phyloP scores from a whole-genome alignment of 2,329 filamentous ascomycete genomes.

The Trichophyton schoenleinii region DNA sequence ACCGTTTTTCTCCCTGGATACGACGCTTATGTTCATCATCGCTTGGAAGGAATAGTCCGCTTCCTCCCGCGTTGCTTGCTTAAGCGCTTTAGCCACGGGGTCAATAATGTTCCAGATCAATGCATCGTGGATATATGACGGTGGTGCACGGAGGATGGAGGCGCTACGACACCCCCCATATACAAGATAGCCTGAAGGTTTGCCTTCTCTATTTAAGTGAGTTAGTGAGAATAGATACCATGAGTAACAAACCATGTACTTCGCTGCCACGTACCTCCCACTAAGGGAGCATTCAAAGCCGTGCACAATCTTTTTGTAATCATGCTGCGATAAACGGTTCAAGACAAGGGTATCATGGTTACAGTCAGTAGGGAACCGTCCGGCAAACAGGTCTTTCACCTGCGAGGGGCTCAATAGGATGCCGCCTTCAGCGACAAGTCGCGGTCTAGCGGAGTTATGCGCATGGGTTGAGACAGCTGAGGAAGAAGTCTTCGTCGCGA shows the following conservation, averaged over 20 bases:
- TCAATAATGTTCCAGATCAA: neutral
- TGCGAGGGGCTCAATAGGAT: neutral
- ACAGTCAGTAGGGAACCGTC: neutral
- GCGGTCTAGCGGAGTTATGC: neutral
- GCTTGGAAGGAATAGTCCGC: neutral
- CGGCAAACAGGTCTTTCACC: neutral
- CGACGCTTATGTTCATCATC: neutral
- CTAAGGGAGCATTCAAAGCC: neutral
- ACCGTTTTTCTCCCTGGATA: neutral
- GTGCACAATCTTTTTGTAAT: neutral
- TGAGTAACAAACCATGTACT: neutral
- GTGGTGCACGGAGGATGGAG: neutral
- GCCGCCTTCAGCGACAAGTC: neutral
- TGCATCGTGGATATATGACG: neutral
- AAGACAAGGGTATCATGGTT: neutral
- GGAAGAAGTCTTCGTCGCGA: neutral
- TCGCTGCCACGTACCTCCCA: neutral
- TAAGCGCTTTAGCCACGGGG: neutral
- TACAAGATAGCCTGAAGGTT: neutral
- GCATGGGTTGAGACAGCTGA: neutral
- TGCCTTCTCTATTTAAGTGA: neutral
- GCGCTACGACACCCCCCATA: neutral
- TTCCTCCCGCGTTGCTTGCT: neutral
- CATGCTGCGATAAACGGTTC: neutral
- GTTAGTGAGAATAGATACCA: neutral